Evolutionary conservation across 2,329 filamentous ascomycete genomes (phyloP).

Genomic region (Chrysoporthe puriensis): DNA sequence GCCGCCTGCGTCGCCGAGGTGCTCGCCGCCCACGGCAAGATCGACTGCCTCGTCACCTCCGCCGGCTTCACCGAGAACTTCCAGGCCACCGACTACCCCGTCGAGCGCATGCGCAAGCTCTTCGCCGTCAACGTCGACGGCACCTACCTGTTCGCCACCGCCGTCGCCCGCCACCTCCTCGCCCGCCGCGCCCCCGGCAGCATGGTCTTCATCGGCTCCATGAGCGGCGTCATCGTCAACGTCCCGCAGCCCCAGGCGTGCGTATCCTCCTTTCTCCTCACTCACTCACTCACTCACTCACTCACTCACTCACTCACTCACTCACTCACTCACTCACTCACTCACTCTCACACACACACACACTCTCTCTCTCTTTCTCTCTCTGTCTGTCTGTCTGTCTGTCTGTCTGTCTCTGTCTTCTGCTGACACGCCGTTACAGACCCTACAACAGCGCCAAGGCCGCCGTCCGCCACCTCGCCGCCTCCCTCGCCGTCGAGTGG

Average conservation of each 20-base stretch:
- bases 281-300: too few species aligned
- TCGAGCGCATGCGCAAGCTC: constrained; percentile 88
- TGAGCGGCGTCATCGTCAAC: constrained; percentile 93
- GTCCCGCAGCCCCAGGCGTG: constrained; percentile 88
- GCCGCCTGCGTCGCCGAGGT: constrained; percentile 73
- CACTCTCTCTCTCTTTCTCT: not conserved
- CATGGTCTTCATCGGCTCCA: constrained; percentile 94
- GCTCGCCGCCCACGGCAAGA: constrained; percentile 72
- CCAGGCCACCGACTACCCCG: constrained; percentile 86
- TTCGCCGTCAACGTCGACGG: constrained; percentile 94
- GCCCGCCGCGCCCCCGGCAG: constrained; percentile 76
- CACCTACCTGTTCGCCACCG: constrained; percentile 85
- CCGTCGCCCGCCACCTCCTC: constrained; percentile 87
- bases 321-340: too few species aligned
- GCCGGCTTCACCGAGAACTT: constrained; percentile 97
- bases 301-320: too few species aligned
- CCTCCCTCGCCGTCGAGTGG: constrained; percentile 93
- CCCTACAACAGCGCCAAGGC: constrained; percentile 95
- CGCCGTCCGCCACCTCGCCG: constrained; percentile 84
- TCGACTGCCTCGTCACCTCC: constrained; percentile 93
- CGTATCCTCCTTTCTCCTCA: constrained; percentile 34
- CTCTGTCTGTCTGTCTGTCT: not conserved
- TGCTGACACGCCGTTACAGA: constrained; percentile 36
- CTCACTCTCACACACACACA: too few species aligned
- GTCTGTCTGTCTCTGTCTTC: not conserved